Percentiles rank a stretch among this genome's conserved stretches.
phyloP scores from a whole-genome alignment of 2,329 filamentous ascomycete genomes.

The Tolypocladium tundrense region DNA sequence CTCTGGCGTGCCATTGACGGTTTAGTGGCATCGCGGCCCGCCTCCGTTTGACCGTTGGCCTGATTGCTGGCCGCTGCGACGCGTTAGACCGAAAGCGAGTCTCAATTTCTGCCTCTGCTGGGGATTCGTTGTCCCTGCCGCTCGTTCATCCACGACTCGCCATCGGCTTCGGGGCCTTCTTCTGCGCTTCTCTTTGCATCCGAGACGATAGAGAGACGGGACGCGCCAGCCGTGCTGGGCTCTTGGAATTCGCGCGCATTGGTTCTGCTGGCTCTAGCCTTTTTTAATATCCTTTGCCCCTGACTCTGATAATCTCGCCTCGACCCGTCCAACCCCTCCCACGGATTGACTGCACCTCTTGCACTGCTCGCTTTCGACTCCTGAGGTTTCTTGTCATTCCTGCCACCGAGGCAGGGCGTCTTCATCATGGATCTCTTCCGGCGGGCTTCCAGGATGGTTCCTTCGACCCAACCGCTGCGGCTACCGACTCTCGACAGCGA shows the following conservation, averaged over 20 bases:
- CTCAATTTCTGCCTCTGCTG: not conserved
- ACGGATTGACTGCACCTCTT: not conserved
- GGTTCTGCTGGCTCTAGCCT: not conserved
- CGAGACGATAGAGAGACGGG: not conserved
- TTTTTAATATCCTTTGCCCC: conserved; percentile 2
- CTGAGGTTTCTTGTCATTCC: conserved; percentile 25
- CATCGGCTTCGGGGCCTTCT: not conserved
- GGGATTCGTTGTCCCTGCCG: conserved; percentile 6
- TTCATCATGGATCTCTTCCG: conserved; percentile 47
- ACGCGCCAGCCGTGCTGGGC: not conserved
- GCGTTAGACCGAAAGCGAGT: not conserved
- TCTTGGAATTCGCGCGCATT: not conserved
- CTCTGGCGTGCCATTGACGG: conserved; percentile 1
- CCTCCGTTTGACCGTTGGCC: not conserved
- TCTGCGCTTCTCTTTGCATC: not conserved
- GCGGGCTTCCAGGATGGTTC: conserved; percentile 41
- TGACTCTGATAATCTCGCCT: conserved; percentile 11
- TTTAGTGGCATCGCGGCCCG: not conserved
- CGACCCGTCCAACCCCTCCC: conserved; percentile 16
- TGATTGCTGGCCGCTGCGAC: not conserved
- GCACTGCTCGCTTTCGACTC: not conserved
- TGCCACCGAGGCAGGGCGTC: conserved; percentile 23
- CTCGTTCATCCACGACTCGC: conserved; percentile 4
- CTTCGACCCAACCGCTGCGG: conserved; percentile 26
- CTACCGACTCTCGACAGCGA: conserved; percentile 39